phyloP scores from a whole-genome alignment of 2,329 filamentous ascomycete species.

The Graphiopsis chlorocephala region DNA sequence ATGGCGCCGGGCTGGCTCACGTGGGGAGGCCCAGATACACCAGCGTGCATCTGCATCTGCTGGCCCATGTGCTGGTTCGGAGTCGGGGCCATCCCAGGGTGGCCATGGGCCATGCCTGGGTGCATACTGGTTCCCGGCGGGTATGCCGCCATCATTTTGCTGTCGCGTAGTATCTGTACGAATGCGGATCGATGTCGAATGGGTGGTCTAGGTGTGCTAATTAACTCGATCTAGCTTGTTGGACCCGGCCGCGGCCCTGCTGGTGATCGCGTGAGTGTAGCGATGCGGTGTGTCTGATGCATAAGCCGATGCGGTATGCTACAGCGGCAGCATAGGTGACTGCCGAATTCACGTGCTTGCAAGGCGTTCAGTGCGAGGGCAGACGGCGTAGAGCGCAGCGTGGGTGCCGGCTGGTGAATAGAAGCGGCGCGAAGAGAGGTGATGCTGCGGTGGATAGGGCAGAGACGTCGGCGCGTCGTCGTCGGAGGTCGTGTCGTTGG shows the following conservation, averaged over 20 bases:
- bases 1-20: slow-evolving; percentile 68
- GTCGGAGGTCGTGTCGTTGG: neutral
- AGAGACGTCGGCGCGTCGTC: neutral
- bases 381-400: neutral
- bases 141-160: slow-evolving; percentile 62
- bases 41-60: slow-evolving; percentile 67
- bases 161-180: neutral
- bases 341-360: slow-evolving; percentile 1
- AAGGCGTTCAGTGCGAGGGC: neutral
- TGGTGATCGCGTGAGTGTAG: slow-evolving; percentile 30
- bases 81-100: slow-evolving; percentile 64
- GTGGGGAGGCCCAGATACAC: slow-evolving; percentile 68
- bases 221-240: neutral
- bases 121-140: slow-evolving; percentile 67
- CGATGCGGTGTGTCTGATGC: slow-evolving; percentile 27
- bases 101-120: slow-evolving; percentile 64
- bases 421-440: neutral
- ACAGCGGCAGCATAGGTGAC: slow-evolving; percentile 11
- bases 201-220: neutral
- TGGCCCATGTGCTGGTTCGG: slow-evolving; percentile 68
- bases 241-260: slow-evolving; percentile 25
- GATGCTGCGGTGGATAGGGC: neutral
- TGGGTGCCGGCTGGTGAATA: neutral
- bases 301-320: slow-evolving; percentile 23
- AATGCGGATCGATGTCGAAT: neutral